Base-by-base conservation (phyloP, 2,329 filamentous ascomycete genomes). In the Neonectria coccinea region DNA sequence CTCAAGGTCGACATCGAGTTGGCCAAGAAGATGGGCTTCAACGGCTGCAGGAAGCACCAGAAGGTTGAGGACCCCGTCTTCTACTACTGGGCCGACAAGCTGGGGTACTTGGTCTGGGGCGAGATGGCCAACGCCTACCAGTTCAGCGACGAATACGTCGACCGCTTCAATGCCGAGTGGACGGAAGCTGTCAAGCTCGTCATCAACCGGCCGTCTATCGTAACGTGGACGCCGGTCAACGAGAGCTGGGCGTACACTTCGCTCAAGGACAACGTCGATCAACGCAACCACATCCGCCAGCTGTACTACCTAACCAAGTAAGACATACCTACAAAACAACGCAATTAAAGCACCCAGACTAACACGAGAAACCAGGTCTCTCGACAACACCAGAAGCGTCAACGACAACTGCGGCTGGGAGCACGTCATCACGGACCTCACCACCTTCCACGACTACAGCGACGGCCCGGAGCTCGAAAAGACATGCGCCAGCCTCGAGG, bases 361-460 rank as follows among this genome's bases (percentile, higher is more conserved):
- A 25, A 74, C 50, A 8, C 4, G 18, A 3, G 16, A 5, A 8
- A 12, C 6, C 47, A 79, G 78, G 59, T 82, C 83, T 0, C 81
- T 91, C 2, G 89, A 92, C 67, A 82, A 86, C 1, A 90, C 86
- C 0, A 79, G 89, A 6, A 88, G 88, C 16, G 83, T 92, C 72
- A 92, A 91, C 71, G 89, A 91, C 75, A 91, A 92, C 76, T 91
- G 89, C 68, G 89, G 89, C 36, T 91, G 89, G 89, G 88, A 91
- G 72, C 89, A 91, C 67, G 88, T 91, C 6, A 70, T 81, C 11
- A 89, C 86, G 0, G 89, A 91, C 68, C 78, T 91, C 2, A 87
- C 86, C 25, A 91, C 89, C 0, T 92, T 89, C 79, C 89, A 91
- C 74, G 89, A 91, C 75, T 92, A 91, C 73, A 80, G 82, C 18